These are phyloP conservation scores for Primulina tabacum DNA, from an alignment of 257 asterid genomes.

Conservation along the genomic window DNA sequence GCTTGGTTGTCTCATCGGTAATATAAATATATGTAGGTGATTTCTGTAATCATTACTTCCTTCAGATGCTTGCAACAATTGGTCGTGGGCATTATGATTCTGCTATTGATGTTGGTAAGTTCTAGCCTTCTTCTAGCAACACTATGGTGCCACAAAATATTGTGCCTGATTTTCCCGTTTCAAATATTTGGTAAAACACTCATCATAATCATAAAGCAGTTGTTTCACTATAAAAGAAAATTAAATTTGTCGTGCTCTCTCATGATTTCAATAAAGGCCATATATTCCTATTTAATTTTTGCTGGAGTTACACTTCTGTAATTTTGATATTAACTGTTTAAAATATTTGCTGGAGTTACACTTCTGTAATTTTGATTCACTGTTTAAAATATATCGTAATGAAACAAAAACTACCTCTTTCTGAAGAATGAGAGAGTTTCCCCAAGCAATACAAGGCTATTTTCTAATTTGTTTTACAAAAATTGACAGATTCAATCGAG, in stretches of 20 bases:
- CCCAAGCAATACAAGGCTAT: constrained; percentile 13
- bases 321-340: background rate
- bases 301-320: background rate
- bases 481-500: constrained; percentile 66
- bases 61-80: constrained; percentile 73
- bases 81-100: constrained; percentile 69
- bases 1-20: constrained; percentile 10
- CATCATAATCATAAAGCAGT: constrained; percentile 1
- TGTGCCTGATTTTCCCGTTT: constrained; percentile 16
- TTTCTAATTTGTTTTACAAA: constrained; percentile 23
- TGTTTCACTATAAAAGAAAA: constrained; percentile 2
- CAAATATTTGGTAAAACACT: background rate
- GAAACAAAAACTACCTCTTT: constrained; percentile 7
- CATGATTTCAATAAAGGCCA: background rate
- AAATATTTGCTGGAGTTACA: background rate
- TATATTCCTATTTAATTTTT: background rate
- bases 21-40: constrained; percentile 42
- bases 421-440: constrained; percentile 11
- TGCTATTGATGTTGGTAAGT: constrained; percentile 50
- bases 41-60: constrained; percentile 91
- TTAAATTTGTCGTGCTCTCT: background rate
- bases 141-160: constrained; percentile 10
- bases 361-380: background rate
- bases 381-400: background rate
- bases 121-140: constrained; percentile 11